Evolutionary conservation across 179 eudicot species (phyloP), one percentile per base, ranked within the genome.

Genomic region (Vitellaria paradoxa): DNA sequence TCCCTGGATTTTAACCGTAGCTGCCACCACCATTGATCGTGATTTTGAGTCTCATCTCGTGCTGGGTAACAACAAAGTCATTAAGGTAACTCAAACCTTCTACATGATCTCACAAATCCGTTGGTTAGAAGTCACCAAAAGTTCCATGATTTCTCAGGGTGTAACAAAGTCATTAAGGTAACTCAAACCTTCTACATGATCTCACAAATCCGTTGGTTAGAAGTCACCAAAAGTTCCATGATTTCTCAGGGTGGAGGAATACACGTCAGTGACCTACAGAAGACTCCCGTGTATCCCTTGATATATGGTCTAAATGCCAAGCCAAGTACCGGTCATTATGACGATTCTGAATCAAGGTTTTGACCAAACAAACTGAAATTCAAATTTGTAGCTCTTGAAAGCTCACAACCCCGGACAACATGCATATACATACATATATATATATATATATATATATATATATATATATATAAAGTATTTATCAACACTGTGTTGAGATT

Each of bases 1-100:
- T 52, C 97, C 94, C 13, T 92, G 97, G 97, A 86, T 92, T 12
- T 18, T 90, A 0, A 90, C 91, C 1, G 92, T 92, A 64, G 97
- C 86, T 7, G 94, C 94, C 56, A 86, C 89, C 42, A 87, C 91
- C 17, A 90, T 89, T 62, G 93, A 90, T 70, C 92, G 97, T 0
- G 89, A 88, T 75, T 80, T 90, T 1, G 78, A 90, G 81, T 75
- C 88, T 5, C 64, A 81, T 67, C 55, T 90, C 20, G 78, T 83
- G 57, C 80, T 92, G 59, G 94, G 88, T 20, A 81, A 79, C 68
- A 84, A 84, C 21, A 84, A 82, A 63, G 77, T 84, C 4, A 70
- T 92, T 13, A 91, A 87, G 92, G 96, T 89, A 90, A 74, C 62
- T 57, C 37, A 10, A 63, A 6, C 6, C 18, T 6, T 20, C 7